Conservation (phyloP, 768 basidiomycete genomes). For the Tricholomella constricta region DNA sequence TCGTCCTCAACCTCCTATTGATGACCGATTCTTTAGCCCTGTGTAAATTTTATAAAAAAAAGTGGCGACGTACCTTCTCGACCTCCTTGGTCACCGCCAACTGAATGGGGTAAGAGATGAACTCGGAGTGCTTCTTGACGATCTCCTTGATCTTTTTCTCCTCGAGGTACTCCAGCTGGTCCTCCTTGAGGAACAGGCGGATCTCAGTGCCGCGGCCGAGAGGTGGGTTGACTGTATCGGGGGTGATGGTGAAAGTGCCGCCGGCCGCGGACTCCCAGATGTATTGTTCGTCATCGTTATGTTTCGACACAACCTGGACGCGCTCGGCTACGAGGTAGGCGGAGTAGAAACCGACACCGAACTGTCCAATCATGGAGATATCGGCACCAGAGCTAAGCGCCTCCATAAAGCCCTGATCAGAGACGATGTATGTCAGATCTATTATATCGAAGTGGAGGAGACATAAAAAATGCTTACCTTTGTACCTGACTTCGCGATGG, state of each 20-base stretch:
- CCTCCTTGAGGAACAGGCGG: constrained; percentile 94
- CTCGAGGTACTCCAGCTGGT: constrained; percentile 98
- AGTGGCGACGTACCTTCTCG: constrained; percentile 87
- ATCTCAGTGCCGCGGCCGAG: constrained; percentile 95
- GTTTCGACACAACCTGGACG: constrained; percentile 98
- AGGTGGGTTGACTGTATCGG: constrained; percentile 84
- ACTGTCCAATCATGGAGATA: constrained; percentile 97
- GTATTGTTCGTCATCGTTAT: constrained; percentile 99
- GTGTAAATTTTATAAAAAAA: too few relatives aligned
- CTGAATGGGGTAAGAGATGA: constrained; percentile 99
- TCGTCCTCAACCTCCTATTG: constrained; percentile 85
- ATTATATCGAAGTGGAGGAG: too few relatives aligned
- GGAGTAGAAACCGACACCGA: constrained; percentile 99
- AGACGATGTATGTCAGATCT: constrained; percentile 10
- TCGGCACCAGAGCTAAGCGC: constrained; percentile 88
- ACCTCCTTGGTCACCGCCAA: constrained; percentile 98
- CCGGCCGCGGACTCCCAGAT: constrained; percentile 99
- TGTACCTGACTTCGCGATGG: constrained; percentile 93
- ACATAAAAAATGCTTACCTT: constrained; percentile 53
- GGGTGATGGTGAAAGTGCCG: constrained; percentile 98
- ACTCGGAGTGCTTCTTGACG: constrained; percentile 99
- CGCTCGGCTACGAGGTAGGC: constrained; percentile 98
- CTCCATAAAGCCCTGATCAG: constrained; percentile 94
- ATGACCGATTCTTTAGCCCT: too few relatives aligned
- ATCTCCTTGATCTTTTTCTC: constrained; percentile 99